A percentile compares a stretch with the other conserved stretches of the same genome.
These are phyloP conservation scores for Eucalyptus albens DNA, from an alignment of 345 rosid genomes.

Conservation along the genomic window DNA sequence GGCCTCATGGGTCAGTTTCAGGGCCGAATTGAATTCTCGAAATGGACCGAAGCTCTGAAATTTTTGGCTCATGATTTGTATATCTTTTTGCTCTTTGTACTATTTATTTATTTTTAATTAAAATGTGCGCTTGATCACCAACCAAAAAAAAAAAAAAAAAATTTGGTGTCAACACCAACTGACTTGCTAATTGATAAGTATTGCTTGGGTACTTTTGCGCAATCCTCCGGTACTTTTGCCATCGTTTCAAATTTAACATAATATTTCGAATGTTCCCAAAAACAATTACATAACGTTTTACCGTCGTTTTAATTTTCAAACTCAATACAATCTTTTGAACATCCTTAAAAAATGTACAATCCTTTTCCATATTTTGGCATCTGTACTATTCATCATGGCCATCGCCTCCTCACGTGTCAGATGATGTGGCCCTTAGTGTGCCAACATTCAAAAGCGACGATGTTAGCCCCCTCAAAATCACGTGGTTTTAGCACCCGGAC, in stretches of 20 bases:
- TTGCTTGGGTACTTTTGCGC: not conserved
- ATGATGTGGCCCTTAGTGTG: not conserved
- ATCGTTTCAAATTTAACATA: not conserved
- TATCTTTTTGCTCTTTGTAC: not conserved
- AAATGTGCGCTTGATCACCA: not conserved
- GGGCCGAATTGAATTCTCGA: not conserved
- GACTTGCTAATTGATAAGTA: not conserved
- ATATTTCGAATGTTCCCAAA: not conserved
- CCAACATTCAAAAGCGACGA: not conserved
- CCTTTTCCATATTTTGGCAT: not conserved
- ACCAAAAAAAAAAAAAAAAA: too few species aligned
- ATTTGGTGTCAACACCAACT: fast-evolving
- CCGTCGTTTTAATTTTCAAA: not conserved
- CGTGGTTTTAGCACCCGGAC: not conserved
- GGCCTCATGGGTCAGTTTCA: not conserved
- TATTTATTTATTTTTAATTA: too few species aligned
- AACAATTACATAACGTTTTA: not conserved
- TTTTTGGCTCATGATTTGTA: not conserved
- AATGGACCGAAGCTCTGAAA: not conserved
- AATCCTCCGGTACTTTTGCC: not conserved
- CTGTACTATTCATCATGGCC: not conserved
- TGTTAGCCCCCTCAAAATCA: not conserved
- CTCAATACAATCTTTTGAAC: not conserved
- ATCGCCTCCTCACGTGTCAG: not conserved
- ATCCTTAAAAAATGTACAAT: not conserved